Evolutionary conservation across 2,329 filamentous ascomycete species (phyloP).

Genomic region (Aureobasidium sp.): DNA sequence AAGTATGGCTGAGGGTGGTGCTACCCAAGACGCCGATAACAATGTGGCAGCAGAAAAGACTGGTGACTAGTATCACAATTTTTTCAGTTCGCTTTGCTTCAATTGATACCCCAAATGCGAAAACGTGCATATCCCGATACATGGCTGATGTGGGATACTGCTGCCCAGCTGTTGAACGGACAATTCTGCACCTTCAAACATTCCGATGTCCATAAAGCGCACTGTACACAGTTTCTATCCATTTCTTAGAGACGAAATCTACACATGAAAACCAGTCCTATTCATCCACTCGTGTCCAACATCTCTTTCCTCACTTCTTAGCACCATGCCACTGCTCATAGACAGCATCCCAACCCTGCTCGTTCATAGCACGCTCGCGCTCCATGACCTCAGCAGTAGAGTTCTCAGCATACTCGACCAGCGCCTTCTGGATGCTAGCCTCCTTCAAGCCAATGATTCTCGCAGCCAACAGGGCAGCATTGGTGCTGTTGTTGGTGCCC

Average conservation of each 20-base stretch:
- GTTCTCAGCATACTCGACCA: conserved; percentile 55
- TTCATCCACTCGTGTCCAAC: neutral
- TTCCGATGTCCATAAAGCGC: neutral
- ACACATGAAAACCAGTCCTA: neutral
- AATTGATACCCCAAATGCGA: neutral
- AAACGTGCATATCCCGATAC: neutral
- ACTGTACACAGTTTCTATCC: neutral
- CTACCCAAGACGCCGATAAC: neutral
- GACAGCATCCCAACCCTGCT: conserved; percentile 40
- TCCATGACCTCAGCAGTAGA: conserved; percentile 58
- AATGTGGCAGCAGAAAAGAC: neutral
- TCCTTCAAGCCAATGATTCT: conserved; percentile 43
- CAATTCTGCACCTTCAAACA: neutral
- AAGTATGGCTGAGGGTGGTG: neutral
- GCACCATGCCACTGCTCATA: conserved; percentile 22
- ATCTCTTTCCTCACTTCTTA: conserved; percentile 20
- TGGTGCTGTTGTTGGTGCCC: conserved; percentile 41
- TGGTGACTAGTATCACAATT: neutral
- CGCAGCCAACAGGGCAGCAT: conserved; percentile 42
- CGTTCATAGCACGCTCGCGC: conserved; percentile 53
- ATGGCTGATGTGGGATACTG: neutral
- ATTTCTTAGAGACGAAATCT: neutral
- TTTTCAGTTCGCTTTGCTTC: neutral
- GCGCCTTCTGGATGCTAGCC: conserved; percentile 47
- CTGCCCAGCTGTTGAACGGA: neutral